A percentile compares a stretch with the other conserved stretches of the same genome.
These are phyloP conservation scores for Apiospora koreana DNA, from an alignment of 2,329 filamentous ascomycete species.

Conservation along the genomic window DNA sequence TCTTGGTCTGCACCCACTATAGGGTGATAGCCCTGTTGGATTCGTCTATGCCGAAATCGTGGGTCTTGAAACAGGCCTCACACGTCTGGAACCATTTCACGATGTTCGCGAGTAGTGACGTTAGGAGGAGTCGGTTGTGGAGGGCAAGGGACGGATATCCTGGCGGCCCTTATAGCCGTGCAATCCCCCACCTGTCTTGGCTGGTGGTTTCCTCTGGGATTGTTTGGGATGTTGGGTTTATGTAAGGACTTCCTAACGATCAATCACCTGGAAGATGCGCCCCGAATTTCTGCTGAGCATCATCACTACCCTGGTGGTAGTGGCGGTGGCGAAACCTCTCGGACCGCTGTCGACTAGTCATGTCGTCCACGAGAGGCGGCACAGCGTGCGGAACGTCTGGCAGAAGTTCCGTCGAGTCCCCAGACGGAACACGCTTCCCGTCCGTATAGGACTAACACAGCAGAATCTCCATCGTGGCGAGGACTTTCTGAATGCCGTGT, in stretches of 20 bases:
- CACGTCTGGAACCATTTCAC: conserved; percentile 13
- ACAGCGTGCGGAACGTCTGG: conserved; percentile 25
- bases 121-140: background rate
- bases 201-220: background rate
- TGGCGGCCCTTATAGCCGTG: background rate
- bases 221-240: background rate
- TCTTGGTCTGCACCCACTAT: background rate
- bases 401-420: conserved; percentile 24
- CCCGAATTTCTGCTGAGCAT: conserved; percentile 22
- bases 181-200: background rate
- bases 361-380: conserved; percentile 36
- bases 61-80: conserved; percentile 18
- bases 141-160: background rate
- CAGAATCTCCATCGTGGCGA: conserved; percentile 47
- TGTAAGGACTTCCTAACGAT: background rate
- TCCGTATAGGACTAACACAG: conserved; percentile 46
- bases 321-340: conserved; percentile 24
- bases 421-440: conserved; percentile 30
- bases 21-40: background rate
- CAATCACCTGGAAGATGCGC: conserved; percentile 22
- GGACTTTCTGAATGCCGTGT: conserved; percentile 43
- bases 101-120: conserved; percentile 11
- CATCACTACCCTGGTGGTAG: conserved; percentile 33
- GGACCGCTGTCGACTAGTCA: conserved; percentile 18
- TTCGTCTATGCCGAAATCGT: background rate